phyloP scores from a whole-genome alignment of 495 filamentous ascomycete species.

The Penicillium manginii region DNA sequence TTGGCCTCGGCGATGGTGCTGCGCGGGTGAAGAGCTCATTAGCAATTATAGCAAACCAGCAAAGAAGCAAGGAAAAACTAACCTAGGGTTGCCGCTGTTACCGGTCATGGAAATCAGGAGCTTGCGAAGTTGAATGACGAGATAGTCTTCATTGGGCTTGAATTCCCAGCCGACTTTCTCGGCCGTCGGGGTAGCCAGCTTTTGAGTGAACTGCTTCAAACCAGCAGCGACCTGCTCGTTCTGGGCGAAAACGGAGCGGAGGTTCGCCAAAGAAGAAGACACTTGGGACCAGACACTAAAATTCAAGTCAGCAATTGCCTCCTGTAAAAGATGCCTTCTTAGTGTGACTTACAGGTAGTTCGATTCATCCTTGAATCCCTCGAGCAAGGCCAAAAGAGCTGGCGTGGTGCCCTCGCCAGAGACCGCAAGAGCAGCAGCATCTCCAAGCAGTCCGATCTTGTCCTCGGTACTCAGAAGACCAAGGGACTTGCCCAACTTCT shows the following conservation, averaged over 20 bases:
- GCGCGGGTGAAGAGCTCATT: neutral
- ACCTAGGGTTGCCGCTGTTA: conserved; percentile 71
- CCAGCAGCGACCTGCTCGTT: conserved; percentile 61
- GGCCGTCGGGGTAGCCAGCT: conserved; percentile 70
- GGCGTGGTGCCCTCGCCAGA: conserved; percentile 82
- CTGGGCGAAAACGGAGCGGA: conserved; percentile 66
- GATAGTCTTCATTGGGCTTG: conserved; percentile 73
- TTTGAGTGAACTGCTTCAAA: conserved; percentile 72
- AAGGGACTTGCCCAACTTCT: conserved; percentile 74
- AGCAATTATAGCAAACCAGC: neutral
- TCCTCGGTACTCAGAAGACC: conserved; percentile 78
- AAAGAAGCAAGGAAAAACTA: conserved; percentile 30
- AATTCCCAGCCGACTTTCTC: conserved; percentile 88
- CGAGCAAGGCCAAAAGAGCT: conserved; percentile 76
- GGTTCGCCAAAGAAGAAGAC: conserved; percentile 65
- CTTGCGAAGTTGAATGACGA: conserved; percentile 78
- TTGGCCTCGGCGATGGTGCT: conserved; percentile 72
- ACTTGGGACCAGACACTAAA: conserved; percentile 81
- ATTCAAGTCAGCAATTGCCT: neutral
- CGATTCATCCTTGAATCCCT: conserved; percentile 78
- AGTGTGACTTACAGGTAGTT: conserved; percentile 66
- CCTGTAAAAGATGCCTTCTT: neutral
- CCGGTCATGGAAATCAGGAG: conserved; percentile 77
- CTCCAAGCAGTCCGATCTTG: conserved; percentile 87
- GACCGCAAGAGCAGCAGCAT: conserved; percentile 88